These are phyloP conservation scores for Mortierella sp. DNA, from an alignment of 371 early-diverging fungal genomes.

Conservation along the genomic window DNA sequence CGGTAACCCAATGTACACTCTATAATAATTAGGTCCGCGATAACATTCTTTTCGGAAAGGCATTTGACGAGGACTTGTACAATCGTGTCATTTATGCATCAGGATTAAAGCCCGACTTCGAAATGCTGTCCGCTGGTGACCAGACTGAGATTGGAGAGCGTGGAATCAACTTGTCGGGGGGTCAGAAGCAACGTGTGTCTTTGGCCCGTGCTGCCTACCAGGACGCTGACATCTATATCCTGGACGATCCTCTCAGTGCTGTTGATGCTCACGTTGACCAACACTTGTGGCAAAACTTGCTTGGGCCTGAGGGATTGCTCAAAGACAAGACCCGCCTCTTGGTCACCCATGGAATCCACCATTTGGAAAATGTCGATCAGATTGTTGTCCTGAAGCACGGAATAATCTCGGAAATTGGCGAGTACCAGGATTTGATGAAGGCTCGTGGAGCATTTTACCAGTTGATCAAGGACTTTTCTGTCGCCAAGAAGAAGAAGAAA, in stretches of 20 bases:
- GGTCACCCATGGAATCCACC: slow-evolving; percentile 93
- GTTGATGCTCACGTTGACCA: slow-evolving; percentile 95
- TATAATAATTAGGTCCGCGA: slow-evolving; percentile 88
- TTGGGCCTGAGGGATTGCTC: slow-evolving; percentile 87
- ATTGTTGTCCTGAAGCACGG: slow-evolving; percentile 89
- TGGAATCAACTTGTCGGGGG: slow-evolving; percentile 92
- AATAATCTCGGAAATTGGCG: slow-evolving; percentile 78
- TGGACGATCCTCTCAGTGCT: slow-evolving; percentile 70
- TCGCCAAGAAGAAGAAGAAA: slow-evolving; percentile 38
- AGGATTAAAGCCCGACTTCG: slow-evolving; percentile 84
- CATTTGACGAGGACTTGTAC: slow-evolving; percentile 83
- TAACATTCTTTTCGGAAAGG: slow-evolving; percentile 93
- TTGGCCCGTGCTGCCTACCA: slow-evolving; percentile 70
- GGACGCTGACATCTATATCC: slow-evolving; percentile 70
- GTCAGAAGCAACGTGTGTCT: slow-evolving; percentile 83
- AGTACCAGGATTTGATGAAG: slow-evolving; percentile 52
- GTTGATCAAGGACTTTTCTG: slow-evolving; percentile 61
- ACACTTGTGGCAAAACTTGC: slow-evolving; percentile 83
- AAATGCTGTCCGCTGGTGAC: slow-evolving; percentile 84
- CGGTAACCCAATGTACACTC: slow-evolving; percentile 77
- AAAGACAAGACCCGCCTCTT: slow-evolving; percentile 87
- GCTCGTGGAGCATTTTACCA: slow-evolving; percentile 61
- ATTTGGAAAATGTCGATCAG: slow-evolving; percentile 76
- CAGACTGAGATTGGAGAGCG: slow-evolving; percentile 95
- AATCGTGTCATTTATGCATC: slow-evolving; percentile 72